These are phyloP conservation scores for Lunasporangiospora selenospora DNA, from an alignment of 192 early-diverging fungal species.

Conservation along the genomic window DNA sequence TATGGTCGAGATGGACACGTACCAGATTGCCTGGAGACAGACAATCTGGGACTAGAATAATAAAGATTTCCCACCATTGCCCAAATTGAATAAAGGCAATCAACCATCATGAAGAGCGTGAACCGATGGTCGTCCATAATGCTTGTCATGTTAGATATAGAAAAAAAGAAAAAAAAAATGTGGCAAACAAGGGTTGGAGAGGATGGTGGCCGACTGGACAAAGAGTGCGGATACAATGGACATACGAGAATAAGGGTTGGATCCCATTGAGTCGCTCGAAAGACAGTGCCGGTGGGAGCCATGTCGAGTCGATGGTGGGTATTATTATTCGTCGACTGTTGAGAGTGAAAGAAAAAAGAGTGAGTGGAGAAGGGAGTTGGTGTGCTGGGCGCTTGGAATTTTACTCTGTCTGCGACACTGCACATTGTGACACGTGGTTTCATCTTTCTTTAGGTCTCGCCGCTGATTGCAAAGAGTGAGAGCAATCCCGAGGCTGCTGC, in stretches of 20 bases:
- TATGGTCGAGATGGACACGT: constrained; percentile 38
- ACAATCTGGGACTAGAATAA: constrained; percentile 34
- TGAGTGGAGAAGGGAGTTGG: too few relatives aligned
- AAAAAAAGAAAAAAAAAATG: neutral
- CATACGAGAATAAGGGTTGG: constrained; percentile 43
- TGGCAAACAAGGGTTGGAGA: neutral
- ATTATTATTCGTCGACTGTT: too few relatives aligned
- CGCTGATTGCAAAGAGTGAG: too few relatives aligned
- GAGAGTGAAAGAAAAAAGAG: too few relatives aligned
- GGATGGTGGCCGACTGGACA: neutral
- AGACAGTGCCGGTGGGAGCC: constrained; percentile 23
- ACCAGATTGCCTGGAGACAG: constrained; percentile 41
- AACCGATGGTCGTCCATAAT: neutral
- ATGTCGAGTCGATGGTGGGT: constrained; percentile 2
- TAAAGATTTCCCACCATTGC: too few relatives aligned
- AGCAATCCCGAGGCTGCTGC: too few relatives aligned
- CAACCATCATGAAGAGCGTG: too few relatives aligned
- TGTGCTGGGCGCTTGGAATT: too few relatives aligned
- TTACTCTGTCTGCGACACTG: too few relatives aligned
- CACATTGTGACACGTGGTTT: too few relatives aligned
- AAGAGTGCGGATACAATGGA: neutral
- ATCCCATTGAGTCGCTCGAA: constrained; percentile 47
- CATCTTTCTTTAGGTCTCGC: too few relatives aligned
- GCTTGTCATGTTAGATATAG: neutral
- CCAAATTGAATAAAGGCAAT: too few relatives aligned